Base-by-base conservation (phyloP, 768 basidiomycete genomes). In the Suillus lakei region DNA sequence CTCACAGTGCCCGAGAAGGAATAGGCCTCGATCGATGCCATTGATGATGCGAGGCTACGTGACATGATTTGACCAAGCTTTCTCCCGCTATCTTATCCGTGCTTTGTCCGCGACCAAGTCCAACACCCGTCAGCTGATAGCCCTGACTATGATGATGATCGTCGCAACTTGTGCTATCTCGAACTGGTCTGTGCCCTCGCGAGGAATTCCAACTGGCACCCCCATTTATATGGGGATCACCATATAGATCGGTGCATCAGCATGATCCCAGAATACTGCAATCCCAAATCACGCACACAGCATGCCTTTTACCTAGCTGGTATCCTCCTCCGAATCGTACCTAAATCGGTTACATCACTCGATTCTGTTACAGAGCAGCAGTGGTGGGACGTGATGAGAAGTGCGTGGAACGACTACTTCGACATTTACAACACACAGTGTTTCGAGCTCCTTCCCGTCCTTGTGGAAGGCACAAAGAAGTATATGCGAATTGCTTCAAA, bases 341-440 rank as follows among this genome's bases (percentile, higher is more conserved):
- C n/a, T 48, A n/a, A 23, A 2, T n/a, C n/a, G 8, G 12, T 5
- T 48, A 2, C 46, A 48, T 48, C 3, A 5, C n/a, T 48, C 5
- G 5, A 13, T 23, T 48, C 23, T 13, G 10, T 48, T 5, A 23
- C 46, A 48, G 46, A 48, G 12, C 46, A 48, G 23, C 46, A 48
- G 23, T 48, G 46, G 46, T 48, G 46, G 46, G 46, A 48, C 46
- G 12, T 48, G n/a, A 23, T 48, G 23, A 23, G 46, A 48, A 13
- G n/a, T 2, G n/a, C 46, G 12, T 48, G 46, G 23, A n/a, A 4
- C 4, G 0, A n/a, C 4, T 1, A 1, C 10, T n/a, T n/a, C n/a
- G 44, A 44, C n/a, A n/a, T 23, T 23, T 2, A 2, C 4, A 13
- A 12, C 21, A n/a, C 21, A 44, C 44, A n/a, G 4, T 12, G 5